phyloP scores from a whole-genome alignment of 257 asterid genomes.

The Leonotis leonurus region DNA sequence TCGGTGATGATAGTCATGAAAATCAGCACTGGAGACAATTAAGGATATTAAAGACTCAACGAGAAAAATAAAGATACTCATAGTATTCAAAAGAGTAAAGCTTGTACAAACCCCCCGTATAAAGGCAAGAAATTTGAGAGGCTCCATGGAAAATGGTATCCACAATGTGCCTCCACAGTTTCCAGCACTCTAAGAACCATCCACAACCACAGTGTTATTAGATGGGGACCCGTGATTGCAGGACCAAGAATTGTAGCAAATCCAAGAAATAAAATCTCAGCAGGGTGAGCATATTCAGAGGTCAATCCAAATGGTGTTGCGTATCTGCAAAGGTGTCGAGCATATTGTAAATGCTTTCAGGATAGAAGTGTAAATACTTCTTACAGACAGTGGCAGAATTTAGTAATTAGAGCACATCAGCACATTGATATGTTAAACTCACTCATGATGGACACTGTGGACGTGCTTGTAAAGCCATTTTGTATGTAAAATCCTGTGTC shows the following conservation, averaged over 20 bases:
- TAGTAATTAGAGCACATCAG: too few relatives aligned
- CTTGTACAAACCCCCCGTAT: conserved; percentile 94
- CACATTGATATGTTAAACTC: too few relatives aligned
- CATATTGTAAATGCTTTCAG: conserved; percentile 8
- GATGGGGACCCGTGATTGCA: conserved; percentile 95
- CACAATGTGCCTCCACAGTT: conserved; percentile 98
- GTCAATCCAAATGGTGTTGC: conserved; percentile 99
- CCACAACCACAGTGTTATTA: conserved; percentile 93
- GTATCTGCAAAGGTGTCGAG: conserved; percentile 44
- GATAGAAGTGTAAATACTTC: too few relatives aligned
- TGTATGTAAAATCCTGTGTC: conserved; percentile 87
- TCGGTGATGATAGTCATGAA: conserved; percentile 97
- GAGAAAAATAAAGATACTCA: too few relatives aligned
- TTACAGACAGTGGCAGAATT: too few relatives aligned
- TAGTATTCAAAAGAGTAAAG: too few relatives aligned
- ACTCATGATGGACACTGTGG: conserved; percentile 99
- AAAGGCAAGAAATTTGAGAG: conserved; percentile 88
- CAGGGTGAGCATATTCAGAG: conserved; percentile 98
- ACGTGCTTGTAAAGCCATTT: conserved; percentile 99
- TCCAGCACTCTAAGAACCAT: conserved; percentile 95
- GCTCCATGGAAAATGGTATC: conserved; percentile 96
- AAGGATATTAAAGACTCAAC: too few relatives aligned
- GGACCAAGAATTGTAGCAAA: conserved; percentile 97
- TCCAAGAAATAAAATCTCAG: conserved; percentile 93
- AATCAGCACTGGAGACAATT: conserved; percentile 99